Evolutionary conservation across 352 stramenopile species (phyloP).

Genomic region (Phytophthora cryptogea): DNA sequence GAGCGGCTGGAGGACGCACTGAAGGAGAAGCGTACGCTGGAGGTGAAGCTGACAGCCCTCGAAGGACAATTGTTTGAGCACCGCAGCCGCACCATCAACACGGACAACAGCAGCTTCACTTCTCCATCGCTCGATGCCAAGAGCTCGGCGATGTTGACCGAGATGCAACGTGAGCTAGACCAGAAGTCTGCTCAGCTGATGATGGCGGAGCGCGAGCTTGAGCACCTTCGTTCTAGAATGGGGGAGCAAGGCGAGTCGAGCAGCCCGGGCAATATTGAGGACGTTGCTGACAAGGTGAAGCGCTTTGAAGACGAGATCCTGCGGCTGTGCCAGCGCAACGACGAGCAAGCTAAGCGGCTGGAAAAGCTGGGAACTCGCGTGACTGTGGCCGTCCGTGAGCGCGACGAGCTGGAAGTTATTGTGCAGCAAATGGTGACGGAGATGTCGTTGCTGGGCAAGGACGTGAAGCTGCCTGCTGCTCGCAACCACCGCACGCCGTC

Average conservation of each 20-base stretch:
- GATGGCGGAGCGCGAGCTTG: slow-evolving; percentile 50
- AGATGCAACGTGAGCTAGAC: slow-evolving; percentile 64
- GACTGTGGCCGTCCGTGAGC: slow-evolving; percentile 48
- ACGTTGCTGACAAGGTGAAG: slow-evolving; percentile 52
- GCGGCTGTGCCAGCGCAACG: slow-evolving; percentile 53
- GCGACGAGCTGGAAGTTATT: slow-evolving; percentile 65
- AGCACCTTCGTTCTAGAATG: slow-evolving; percentile 40
- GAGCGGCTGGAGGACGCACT: slow-evolving; percentile 71
- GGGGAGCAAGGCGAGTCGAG: background rate
- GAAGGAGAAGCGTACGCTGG: slow-evolving; percentile 78
- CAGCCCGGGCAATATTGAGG: slow-evolving; percentile 18
- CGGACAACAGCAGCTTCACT: slow-evolving; percentile 49
- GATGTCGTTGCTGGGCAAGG: slow-evolving; percentile 45
- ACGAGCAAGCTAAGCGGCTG: slow-evolving; percentile 55
- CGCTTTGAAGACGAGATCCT: slow-evolving; percentile 57
- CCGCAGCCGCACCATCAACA: slow-evolving; percentile 62
- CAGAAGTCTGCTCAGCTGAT: slow-evolving; percentile 57
- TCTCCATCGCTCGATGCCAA: slow-evolving; percentile 38
- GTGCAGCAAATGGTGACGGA: slow-evolving; percentile 61
- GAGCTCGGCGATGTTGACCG: slow-evolving; percentile 41
- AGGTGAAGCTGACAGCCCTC: slow-evolving; percentile 80
- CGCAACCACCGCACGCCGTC: slow-evolving; percentile 24
- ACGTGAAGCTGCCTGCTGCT: slow-evolving; percentile 20
- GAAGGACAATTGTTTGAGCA: slow-evolving; percentile 83
- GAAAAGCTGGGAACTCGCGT: slow-evolving; percentile 57